Evolutionary conservation across 331 rosid species (phyloP).

Genomic region (Erythrophleum ivorense): DNA sequence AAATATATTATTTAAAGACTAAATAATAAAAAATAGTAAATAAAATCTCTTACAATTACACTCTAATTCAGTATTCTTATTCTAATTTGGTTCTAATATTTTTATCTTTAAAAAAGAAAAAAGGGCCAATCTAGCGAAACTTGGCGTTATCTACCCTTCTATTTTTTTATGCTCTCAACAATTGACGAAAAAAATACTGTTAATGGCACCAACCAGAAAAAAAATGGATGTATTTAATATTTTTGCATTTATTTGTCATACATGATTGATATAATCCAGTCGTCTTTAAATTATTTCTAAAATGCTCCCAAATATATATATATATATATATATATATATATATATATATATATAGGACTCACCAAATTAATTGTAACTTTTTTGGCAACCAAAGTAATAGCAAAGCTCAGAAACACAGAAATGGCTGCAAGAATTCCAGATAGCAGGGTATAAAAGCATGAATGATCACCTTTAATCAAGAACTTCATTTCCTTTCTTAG

Average conservation of each 20-base stretch:
- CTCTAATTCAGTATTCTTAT: background rate
- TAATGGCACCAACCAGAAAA: background rate
- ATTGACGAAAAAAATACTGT: too few species aligned
- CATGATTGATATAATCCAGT: background rate
- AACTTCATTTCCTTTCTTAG: slow-evolving; percentile 38
- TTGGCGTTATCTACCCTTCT: background rate
- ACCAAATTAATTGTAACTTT: background rate
- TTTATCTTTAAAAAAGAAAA: background rate
- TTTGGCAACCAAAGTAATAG: background rate
- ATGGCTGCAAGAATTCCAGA: background rate
- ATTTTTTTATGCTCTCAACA: background rate
- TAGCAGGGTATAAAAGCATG: background rate
- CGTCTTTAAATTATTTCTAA: background rate
- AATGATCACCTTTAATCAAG: slow-evolving; percentile 31
- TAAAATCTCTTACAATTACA: too few species aligned
- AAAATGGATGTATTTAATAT: background rate
- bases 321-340: too few species aligned
- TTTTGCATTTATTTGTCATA: too few species aligned
- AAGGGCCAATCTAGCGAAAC: background rate
- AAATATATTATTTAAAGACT: too few species aligned
- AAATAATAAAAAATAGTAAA: too few species aligned
- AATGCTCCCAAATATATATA: background rate
- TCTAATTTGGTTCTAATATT: background rate
- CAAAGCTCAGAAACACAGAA: background rate
- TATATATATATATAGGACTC: too few species aligned